Evolutionary conservation across 441 rosid species (phyloP).

Genomic region (Eruca vesicaria): DNA sequence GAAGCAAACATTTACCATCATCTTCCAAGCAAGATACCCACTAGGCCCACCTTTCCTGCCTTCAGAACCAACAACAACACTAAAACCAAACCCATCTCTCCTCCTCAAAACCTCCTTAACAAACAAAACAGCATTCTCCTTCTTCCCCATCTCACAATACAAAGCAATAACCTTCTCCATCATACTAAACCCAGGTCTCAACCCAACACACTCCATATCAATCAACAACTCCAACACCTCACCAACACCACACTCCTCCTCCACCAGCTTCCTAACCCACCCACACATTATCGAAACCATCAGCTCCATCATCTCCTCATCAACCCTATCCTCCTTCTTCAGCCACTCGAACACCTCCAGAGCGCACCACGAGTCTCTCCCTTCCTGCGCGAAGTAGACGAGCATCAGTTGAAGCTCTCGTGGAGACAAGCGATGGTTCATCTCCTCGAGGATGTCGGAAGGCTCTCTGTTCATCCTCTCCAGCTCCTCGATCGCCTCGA

Average conservation of each 20-base stretch:
- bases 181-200: constrained; percentile 88
- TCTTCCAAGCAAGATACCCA: constrained; percentile 94
- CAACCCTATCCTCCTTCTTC: constrained; percentile 75
- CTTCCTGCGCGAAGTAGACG: constrained; percentile 92
- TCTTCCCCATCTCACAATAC: constrained; percentile 75
- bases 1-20: constrained; percentile 55
- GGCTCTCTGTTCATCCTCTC: constrained; percentile 95
- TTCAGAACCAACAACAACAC: constrained; percentile 38
- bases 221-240: constrained; percentile 77
- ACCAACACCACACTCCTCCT: constrained; percentile 51
- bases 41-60: constrained; percentile 78
- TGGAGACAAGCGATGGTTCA: constrained; percentile 81
- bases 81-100: constrained; percentile 36
- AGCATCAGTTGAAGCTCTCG: constrained; percentile 77
- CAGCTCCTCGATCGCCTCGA: constrained; percentile 81
- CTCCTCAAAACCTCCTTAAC: constrained; percentile 71
- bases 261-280: constrained; percentile 79
- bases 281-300: constrained; percentile 92
- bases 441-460: constrained; percentile 79
- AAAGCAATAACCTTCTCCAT: constrained; percentile 83
- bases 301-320: constrained; percentile 87
- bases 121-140: constrained; percentile 60
- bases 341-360: constrained; percentile 97
- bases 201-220: constrained; percentile 91
- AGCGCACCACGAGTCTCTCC: constrained; percentile 94